Evolutionary conservation across 2,329 filamentous ascomycete species (phyloP).

Genomic region (Lomentospora prolificans): DNA sequence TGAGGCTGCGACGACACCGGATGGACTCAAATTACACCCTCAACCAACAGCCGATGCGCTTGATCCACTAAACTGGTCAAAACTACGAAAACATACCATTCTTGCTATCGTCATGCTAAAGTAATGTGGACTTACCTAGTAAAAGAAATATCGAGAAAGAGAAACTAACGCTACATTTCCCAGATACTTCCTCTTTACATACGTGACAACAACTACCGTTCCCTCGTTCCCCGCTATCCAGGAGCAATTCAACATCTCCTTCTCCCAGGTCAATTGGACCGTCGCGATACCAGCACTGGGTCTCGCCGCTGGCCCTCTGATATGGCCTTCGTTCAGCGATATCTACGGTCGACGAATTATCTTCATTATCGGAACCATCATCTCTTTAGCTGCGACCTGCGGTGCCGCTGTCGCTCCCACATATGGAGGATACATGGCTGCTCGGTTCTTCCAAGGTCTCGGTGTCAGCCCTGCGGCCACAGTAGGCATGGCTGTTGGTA

Average conservation of each 20-base stretch:
- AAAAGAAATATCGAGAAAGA: no score
- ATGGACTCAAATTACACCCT: constrained; percentile 25
- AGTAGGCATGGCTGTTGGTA: constrained; percentile 39
- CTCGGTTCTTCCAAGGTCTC: constrained; percentile 47
- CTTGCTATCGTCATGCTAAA: constrained; percentile 42
- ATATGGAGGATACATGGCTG: constrained; percentile 45
- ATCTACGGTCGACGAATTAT: constrained; percentile 51
- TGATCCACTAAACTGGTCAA: constrained; percentile 46
- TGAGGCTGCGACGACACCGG: not conserved
- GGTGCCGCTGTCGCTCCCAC: constrained; percentile 23
- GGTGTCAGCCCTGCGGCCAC: constrained; percentile 43
- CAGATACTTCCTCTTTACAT: constrained; percentile 50
- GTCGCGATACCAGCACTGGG: constrained; percentile 57
- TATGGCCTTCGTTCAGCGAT: constrained; percentile 60
- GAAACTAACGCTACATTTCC: no score
- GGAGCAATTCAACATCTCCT: constrained; percentile 4
- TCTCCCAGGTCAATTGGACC: constrained; percentile 22
- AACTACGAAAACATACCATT: constrained; percentile 34
- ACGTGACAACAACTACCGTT: constrained; percentile 46
- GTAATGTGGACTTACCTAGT: no score
- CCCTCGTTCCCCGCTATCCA: constrained; percentile 33
- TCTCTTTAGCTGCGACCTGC: constrained; percentile 22
- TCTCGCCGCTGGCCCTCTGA: constrained; percentile 49
- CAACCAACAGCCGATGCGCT: constrained; percentile 29
- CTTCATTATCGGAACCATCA: constrained; percentile 36